A percentile compares a stretch with the other conserved stretches of the same genome.
These are phyloP conservation scores for Yamadazyma spencermartinsiae DNA, from an alignment of 1,139 yeast genomes.

Conservation along the genomic window DNA sequence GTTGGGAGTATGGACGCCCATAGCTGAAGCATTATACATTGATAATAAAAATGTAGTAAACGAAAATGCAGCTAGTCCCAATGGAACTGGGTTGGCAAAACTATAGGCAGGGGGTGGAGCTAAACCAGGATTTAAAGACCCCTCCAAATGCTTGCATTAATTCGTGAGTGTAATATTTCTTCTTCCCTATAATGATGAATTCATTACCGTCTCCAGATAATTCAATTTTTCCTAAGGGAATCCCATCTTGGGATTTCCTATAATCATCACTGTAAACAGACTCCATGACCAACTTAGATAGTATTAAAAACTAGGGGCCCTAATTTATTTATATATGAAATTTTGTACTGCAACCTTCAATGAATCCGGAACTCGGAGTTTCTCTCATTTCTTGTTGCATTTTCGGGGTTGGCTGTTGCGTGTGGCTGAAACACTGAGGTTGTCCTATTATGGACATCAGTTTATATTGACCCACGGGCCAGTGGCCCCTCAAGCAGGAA, in stretches of 20 bases:
- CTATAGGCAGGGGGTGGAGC: slow-evolving; percentile 22
- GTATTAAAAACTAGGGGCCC: too few relatives aligned
- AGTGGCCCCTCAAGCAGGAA: too few relatives aligned
- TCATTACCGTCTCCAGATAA: slow-evolving; percentile 24
- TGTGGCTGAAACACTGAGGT: not conserved
- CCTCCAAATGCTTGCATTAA: slow-evolving; percentile 68
- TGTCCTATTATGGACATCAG: too few relatives aligned
- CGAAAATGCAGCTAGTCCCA: slow-evolving; percentile 58
- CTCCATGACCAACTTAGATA: too few relatives aligned
- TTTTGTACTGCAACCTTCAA: not conserved
- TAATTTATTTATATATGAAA: too few relatives aligned
- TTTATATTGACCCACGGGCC: too few relatives aligned
- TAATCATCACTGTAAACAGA: slow-evolving; percentile 11
- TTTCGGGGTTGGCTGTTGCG: too few relatives aligned
- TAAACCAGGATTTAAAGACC: slow-evolving; percentile 40
- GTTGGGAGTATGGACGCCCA: slow-evolving; percentile 37
- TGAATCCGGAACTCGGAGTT: slow-evolving; percentile 4
- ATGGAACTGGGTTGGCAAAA: slow-evolving; percentile 60
- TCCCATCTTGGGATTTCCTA: slow-evolving; percentile 7
- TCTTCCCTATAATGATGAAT: slow-evolving; percentile 29
- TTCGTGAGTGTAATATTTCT: slow-evolving; percentile 31
- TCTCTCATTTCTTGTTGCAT: too few relatives aligned
- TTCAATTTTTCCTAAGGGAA: slow-evolving; percentile 21
- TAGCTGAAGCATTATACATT: slow-evolving; percentile 41
- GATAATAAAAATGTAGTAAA: slow-evolving; percentile 50